A percentile compares a stretch with the other conserved stretches of the same genome.
These are phyloP conservation scores for Penicillium psychrosexuale DNA, from an alignment of 2,329 filamentous ascomycete genomes.

Conservation along the genomic window DNA sequence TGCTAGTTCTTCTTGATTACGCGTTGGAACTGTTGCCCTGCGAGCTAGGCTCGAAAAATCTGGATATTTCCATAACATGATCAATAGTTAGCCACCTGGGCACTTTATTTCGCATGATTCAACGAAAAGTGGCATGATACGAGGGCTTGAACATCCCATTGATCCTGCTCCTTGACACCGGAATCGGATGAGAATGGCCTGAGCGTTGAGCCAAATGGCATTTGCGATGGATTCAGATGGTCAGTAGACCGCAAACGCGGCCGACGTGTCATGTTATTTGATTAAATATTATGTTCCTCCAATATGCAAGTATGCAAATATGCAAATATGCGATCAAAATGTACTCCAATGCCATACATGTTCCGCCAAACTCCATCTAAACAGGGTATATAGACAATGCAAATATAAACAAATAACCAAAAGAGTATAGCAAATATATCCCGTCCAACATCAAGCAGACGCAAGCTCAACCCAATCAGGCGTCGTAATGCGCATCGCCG, in stretches of 20 bases:
- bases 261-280: background rate
- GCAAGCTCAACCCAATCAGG: conserved; percentile 32
- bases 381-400: conserved; percentile 19
- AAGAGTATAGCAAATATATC: conserved; percentile 2
- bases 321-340: background rate
- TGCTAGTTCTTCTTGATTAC: background rate
- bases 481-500: conserved; percentile 31
- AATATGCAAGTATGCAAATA: background rate
- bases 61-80: too few relatives aligned
- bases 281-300: background rate
- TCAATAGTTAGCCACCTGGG: too few relatives aligned
- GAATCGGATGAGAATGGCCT: too few relatives aligned
- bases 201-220: too few relatives aligned
- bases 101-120: too few relatives aligned
- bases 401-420: background rate
- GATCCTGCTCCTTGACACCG: too few relatives aligned
- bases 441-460: background rate
- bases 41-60: background rate
- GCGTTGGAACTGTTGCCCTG: background rate
- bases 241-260: too few relatives aligned
- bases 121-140: too few relatives aligned
- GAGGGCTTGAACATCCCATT: too few relatives aligned
- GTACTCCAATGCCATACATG: conserved; percentile 1
- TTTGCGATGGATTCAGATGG: too few relatives aligned
- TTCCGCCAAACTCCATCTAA: conserved; percentile 14